Conservation (phyloP, 1,139 yeast genomes). For the Taphrina wiesneri region DNA sequence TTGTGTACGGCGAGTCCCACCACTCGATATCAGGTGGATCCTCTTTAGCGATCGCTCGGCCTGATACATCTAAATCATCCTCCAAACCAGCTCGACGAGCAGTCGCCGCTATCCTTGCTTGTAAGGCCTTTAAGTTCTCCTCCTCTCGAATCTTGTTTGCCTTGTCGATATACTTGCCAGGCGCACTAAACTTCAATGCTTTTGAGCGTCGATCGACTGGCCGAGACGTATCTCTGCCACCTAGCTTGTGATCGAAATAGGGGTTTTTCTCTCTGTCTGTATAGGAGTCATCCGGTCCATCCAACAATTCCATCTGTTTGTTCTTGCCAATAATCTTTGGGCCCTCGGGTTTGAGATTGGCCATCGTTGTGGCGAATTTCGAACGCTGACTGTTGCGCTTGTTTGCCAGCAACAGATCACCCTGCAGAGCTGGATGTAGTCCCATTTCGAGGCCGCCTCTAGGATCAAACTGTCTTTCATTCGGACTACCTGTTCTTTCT, state of each 20-base stretch:
- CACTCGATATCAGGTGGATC: constrained; percentile 69
- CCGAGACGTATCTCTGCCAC: constrained; percentile 41
- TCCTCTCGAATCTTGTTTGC: constrained; percentile 57
- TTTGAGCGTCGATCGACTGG: constrained; percentile 43
- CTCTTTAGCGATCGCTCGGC: constrained; percentile 44
- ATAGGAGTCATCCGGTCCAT: constrained; percentile 38
- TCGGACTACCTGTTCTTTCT: neutral
- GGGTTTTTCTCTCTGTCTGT: constrained; percentile 52
- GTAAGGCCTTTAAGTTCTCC: constrained; percentile 47
- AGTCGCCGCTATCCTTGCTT: constrained; percentile 42
- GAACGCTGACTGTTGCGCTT: constrained; percentile 24
- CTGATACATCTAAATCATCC: constrained; percentile 39
- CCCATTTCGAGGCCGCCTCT: constrained; percentile 42
- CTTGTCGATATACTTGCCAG: constrained; percentile 62
- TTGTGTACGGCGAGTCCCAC: constrained; percentile 69
- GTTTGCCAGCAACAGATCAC: constrained; percentile 24
- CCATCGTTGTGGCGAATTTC: constrained; percentile 31
- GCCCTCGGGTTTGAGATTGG: constrained; percentile 20
- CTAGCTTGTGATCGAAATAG: constrained; percentile 54
- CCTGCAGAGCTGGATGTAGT: constrained; percentile 41
- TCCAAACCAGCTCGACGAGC: constrained; percentile 41
- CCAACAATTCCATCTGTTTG: constrained; percentile 36
- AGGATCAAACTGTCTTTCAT: constrained; percentile 32
- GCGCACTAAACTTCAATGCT: constrained; percentile 54
- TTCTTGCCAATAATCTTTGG: constrained; percentile 35